These are phyloP conservation scores for Salix brachista DNA, from an alignment of 345 rosid genomes.

Conservation along the genomic window DNA sequence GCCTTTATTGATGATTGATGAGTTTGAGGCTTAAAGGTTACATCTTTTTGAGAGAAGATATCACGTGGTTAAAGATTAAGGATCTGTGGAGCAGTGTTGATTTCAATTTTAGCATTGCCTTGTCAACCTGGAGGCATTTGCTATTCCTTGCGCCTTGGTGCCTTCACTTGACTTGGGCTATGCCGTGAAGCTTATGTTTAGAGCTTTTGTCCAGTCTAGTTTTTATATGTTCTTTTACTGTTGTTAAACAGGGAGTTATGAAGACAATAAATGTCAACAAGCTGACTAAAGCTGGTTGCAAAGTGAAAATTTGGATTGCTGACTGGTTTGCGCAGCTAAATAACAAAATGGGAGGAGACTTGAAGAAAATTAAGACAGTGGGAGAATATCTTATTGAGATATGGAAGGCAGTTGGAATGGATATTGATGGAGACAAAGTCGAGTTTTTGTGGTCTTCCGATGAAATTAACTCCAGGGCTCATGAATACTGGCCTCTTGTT, in stretches of 20 bases:
- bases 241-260: constrained; percentile 65
- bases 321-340: constrained; percentile 98
- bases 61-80: not conserved
- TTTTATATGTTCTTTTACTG: not conserved
- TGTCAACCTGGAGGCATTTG: not conserved
- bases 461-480: constrained; percentile 66
- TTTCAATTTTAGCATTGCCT: not conserved
- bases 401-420: constrained; percentile 85
- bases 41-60: not conserved
- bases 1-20: not conserved
- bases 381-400: constrained; percentile 75
- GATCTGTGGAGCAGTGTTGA: not conserved
- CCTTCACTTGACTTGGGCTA: not conserved
- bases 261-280: constrained; percentile 78
- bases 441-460: constrained; percentile 88
- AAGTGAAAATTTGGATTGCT: constrained; percentile 87
- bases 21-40: not conserved
- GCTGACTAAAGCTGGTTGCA: constrained; percentile 80
- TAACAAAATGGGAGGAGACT: constrained; percentile 86
- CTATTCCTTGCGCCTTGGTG: not conserved
- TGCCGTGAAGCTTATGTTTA: not conserved
- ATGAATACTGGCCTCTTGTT: constrained; percentile 88
- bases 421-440: constrained; percentile 43
- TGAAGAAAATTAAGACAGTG: constrained; percentile 67
- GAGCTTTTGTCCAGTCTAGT: not conserved